A percentile compares a stretch with the other conserved stretches of the same genome.
Evolutionary conservation across 495 filamentous ascomycete genomes (phyloP).

Genomic region (Entonaema liquescens): DNA sequence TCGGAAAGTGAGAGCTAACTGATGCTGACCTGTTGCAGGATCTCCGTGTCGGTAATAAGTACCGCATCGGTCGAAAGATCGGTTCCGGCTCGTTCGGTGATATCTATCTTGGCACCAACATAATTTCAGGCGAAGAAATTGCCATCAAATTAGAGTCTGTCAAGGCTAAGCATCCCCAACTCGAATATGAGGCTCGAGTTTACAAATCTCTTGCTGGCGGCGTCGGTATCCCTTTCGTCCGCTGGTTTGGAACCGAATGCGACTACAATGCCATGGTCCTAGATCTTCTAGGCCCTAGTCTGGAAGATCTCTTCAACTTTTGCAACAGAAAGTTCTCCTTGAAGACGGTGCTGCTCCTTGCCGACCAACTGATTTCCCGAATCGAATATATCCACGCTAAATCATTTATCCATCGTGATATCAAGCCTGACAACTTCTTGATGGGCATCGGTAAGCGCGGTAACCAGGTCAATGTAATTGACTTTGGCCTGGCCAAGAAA

Average conservation of each 20-base stretch:
- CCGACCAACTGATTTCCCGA: slow-evolving; percentile 98
- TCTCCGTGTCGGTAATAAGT: slow-evolving; percentile 99
- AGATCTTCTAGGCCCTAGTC: slow-evolving; percentile 93
- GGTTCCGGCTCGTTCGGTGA: slow-evolving; percentile 98
- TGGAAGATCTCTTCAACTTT: slow-evolving; percentile 99
- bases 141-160: slow-evolving; percentile 99
- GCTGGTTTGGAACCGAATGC: slow-evolving; percentile 99
- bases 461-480: slow-evolving; percentile 99
- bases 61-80: slow-evolving; percentile 99
- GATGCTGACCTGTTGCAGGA: slow-evolving; percentile 67
- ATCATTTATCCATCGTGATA: slow-evolving; percentile 99
- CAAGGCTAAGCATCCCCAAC: slow-evolving; percentile 99
- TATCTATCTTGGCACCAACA: slow-evolving; percentile 99
- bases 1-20: background rate
- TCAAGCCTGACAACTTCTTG: slow-evolving; percentile 99
- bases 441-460: slow-evolving; percentile 99
- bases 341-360: slow-evolving; percentile 98
- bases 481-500: slow-evolving; percentile 99
- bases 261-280: slow-evolving; percentile 99
- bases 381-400: slow-evolving; percentile 99
- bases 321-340: slow-evolving; percentile 99
- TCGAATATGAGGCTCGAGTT: slow-evolving; percentile 99
- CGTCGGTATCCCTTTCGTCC: slow-evolving; percentile 98
- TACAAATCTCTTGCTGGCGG: slow-evolving; percentile 99
- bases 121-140: slow-evolving; percentile 99